Base-by-base conservation (phyloP, 768 basidiomycete species). In the Suillus hirtellus region DNA sequence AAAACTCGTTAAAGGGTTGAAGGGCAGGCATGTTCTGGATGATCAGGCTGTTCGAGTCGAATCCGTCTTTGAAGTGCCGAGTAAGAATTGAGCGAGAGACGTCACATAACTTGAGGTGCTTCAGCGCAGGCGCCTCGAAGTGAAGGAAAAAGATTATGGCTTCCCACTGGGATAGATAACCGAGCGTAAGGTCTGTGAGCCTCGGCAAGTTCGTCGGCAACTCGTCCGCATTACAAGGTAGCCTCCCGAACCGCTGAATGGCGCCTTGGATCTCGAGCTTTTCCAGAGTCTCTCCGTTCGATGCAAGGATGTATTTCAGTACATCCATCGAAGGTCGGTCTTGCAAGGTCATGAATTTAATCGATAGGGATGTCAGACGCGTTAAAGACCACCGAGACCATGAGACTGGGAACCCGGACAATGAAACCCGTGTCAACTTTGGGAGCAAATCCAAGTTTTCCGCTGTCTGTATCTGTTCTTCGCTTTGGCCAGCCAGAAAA, bases 311-410 rank as follows among this genome's bases (percentile, higher is more conserved):
- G 11, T 9, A 2, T 9, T 59, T 56, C 10, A 66, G 24, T 4
- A n/a, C 2, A 10, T 8, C 27, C 17, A 65, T 31, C 35, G 49
- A n/a, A 14, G 64, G 64, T 12, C 61, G 60, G n/a, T 59, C n/a
- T 19, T 17, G 8, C 2, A 44, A 7, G n/a, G 38, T 15, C 34
- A 66, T 42, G 38, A 55, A 59, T 21, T 62, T 38, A n/a, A 66
- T 61, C 11, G 63, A 56, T 0, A 66, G 38, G 6, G 64, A 62
- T 27, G 64, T 65, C 43, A 66, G 52, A 7, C 44, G 50, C 3
- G 31, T 42, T 31, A 66, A 31, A 3, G n/a, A 43, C 66, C 66
- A 66, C n/a, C 21, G 15, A 24, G n/a, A 4, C 64, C 64, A 66
- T 2, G 15, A 42, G 10, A 61, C 37, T 40, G 49, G 15, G 15